Evolutionary conservation across 192 early-diverging fungal species (phyloP).

Genomic region (Dimargaris cristalligena): DNA sequence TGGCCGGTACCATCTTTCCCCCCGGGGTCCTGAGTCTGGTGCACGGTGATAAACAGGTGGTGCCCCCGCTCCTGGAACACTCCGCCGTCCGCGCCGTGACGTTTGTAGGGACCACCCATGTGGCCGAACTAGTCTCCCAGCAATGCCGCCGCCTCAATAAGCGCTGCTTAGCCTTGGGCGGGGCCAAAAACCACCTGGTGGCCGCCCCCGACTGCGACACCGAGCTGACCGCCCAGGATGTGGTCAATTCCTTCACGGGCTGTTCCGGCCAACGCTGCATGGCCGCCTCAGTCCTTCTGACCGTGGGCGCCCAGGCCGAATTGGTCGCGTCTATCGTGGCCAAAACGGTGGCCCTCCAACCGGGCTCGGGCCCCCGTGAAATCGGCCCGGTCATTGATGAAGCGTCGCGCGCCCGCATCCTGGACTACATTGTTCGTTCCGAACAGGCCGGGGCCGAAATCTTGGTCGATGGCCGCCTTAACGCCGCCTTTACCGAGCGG

Average conservation of each 20-base stretch:
- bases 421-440: constrained; percentile 37
- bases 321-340: constrained; percentile 42
- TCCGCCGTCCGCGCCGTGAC: constrained; percentile 45
- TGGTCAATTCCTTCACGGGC: constrained; percentile 58
- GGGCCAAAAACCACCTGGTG: constrained; percentile 66
- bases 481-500: constrained; percentile 20
- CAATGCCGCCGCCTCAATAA: constrained; percentile 36
- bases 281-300: constrained; percentile 53
- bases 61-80: constrained; percentile 40
- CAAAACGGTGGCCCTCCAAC: constrained; percentile 32
- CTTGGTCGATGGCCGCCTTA: constrained; percentile 48
- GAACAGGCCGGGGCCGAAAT: constrained; percentile 36
- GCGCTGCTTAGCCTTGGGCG: constrained; percentile 54
- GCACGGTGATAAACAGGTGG: constrained; percentile 35
- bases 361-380: constrained; percentile 31
- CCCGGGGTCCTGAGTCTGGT: constrained; percentile 63
- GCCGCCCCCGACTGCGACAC: constrained; percentile 57
- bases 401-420: constrained; percentile 41
- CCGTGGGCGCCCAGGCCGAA: constrained; percentile 46
- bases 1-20: constrained; percentile 42
- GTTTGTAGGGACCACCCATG: constrained; percentile 66
- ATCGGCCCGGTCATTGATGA: constrained; percentile 67
- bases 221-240: constrained; percentile 59
- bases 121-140: constrained; percentile 41
- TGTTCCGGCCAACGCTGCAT: constrained; percentile 70